phyloP scores from a whole-genome alignment of 495 filamentous ascomycete species.

The Xylaria cubensis region DNA sequence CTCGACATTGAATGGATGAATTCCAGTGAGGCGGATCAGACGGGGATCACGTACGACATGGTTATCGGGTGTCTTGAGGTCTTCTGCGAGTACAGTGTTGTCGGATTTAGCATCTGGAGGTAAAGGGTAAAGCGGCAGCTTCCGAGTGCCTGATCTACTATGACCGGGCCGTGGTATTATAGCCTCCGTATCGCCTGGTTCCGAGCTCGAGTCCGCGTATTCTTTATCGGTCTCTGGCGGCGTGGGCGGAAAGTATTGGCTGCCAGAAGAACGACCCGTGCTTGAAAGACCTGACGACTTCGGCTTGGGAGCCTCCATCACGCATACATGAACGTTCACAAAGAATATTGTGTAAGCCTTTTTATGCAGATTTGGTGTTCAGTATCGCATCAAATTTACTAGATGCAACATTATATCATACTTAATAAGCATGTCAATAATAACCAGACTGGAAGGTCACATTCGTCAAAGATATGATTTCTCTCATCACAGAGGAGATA shows the following conservation, averaged over 20 bases:
- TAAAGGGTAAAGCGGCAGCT: constrained; percentile 57
- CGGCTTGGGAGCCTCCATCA: constrained; percentile 7
- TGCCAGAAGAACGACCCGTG: not conserved
- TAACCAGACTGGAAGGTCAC: not conserved
- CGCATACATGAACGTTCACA: not conserved
- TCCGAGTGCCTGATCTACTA: not conserved
- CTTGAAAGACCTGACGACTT: not conserved
- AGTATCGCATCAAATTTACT: not conserved
- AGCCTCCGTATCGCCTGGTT: constrained; percentile 16
- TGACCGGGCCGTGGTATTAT: not conserved
- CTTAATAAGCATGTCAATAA: not conserved
- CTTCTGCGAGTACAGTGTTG: constrained; percentile 71
- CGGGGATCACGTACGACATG: constrained; percentile 89
- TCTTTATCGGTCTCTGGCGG: constrained; percentile 26
- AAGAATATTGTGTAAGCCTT: not conserved
- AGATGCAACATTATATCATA: not conserved
- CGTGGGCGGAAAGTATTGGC: constrained; percentile 18
- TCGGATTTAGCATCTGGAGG: constrained; percentile 72
- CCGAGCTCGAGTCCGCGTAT: constrained; percentile 7
- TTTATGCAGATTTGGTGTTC: not conserved
- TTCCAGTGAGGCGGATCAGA: constrained; percentile 85
- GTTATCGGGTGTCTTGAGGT: constrained; percentile 81
- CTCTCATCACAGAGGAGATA: not conserved
- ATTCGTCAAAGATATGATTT: not conserved
- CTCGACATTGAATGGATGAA: constrained; percentile 95